phyloP scores from a whole-genome alignment of 2,329 filamentous ascomycete genomes.

The Aschersonia sp. region DNA sequence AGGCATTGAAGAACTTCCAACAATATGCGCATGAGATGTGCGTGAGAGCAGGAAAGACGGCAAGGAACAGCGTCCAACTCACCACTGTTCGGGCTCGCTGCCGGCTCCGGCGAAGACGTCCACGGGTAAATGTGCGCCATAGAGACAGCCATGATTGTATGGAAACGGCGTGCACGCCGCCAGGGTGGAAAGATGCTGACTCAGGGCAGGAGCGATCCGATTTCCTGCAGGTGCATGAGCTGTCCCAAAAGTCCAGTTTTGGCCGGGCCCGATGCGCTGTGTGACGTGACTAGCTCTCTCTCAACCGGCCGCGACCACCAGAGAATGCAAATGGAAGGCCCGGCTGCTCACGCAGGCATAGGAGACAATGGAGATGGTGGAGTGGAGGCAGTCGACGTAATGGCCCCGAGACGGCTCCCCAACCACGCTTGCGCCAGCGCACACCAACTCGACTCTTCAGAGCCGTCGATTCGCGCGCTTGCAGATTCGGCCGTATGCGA shows the following conservation, averaged over 20 bases:
- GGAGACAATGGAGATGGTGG: neutral
- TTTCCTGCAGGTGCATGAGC: neutral
- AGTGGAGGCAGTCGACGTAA: neutral
- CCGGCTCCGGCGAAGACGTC: neutral
- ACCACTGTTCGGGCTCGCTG: slow-evolving; percentile 1
- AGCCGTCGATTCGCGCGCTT: neutral
- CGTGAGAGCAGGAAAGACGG: slow-evolving; percentile 1
- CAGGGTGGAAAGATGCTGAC: neutral
- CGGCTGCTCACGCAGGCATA: neutral
- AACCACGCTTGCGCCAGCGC: neutral
- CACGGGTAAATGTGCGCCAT: slow-evolving; percentile 1
- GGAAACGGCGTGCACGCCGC: neutral
- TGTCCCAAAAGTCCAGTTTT: neutral
- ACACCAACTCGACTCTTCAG: neutral
- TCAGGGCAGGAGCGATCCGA: neutral
- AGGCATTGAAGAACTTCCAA: neutral
- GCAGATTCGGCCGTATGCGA: neutral
- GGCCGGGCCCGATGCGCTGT: neutral
- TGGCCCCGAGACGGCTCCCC: neutral
- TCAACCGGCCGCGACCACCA: neutral
- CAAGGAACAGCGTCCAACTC: neutral
- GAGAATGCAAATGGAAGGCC: neutral
- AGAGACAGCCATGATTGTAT: slow-evolving; percentile 3
- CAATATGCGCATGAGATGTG: neutral
- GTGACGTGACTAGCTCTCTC: neutral